Evolutionary conservation across 1,139 yeast genomes (phyloP).

Genomic region (Dujonia santamariae): DNA sequence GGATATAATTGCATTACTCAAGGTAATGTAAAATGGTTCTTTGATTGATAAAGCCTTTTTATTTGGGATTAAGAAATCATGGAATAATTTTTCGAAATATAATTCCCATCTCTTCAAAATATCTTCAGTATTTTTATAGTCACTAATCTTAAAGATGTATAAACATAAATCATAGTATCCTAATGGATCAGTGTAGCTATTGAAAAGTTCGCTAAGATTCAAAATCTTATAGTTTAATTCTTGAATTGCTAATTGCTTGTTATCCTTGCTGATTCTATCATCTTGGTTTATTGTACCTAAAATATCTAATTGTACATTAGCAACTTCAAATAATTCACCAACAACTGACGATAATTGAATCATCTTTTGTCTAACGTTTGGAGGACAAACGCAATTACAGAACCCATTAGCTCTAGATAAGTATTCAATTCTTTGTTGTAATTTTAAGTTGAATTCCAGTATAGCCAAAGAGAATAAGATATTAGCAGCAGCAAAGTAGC

Average conservation of each 20-base stretch:
- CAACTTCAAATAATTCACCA: constrained; percentile 82
- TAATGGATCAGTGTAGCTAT: constrained; percentile 82
- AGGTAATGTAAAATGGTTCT: constrained; percentile 37
- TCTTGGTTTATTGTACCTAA: constrained; percentile 60
- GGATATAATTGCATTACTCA: constrained; percentile 36
- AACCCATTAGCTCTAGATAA: constrained; percentile 91
- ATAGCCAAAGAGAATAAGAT: constrained; percentile 72
- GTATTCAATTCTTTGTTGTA: constrained; percentile 79
- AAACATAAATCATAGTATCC: constrained; percentile 84
- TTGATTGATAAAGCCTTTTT: constrained; percentile 13
- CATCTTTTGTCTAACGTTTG: constrained; percentile 73
- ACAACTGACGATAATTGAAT: constrained; percentile 66
- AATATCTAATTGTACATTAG: constrained; percentile 84
- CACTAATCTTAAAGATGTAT: constrained; percentile 76
- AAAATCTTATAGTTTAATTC: constrained; percentile 64
- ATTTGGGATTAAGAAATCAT: constrained; percentile 29
- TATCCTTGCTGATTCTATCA: constrained; percentile 47
- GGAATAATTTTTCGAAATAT: constrained; percentile 47
- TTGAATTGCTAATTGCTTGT: constrained; percentile 45
- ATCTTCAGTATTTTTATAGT: constrained; percentile 71
- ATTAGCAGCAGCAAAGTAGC: constrained; percentile 78
- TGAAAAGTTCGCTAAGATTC: constrained; percentile 76
- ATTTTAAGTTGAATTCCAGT: constrained; percentile 66
- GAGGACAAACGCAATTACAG: constrained; percentile 82
- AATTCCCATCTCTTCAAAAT: constrained; percentile 70